phyloP scores from a whole-genome alignment of 257 asterid genomes.

The Primulina huaijiensis region DNA sequence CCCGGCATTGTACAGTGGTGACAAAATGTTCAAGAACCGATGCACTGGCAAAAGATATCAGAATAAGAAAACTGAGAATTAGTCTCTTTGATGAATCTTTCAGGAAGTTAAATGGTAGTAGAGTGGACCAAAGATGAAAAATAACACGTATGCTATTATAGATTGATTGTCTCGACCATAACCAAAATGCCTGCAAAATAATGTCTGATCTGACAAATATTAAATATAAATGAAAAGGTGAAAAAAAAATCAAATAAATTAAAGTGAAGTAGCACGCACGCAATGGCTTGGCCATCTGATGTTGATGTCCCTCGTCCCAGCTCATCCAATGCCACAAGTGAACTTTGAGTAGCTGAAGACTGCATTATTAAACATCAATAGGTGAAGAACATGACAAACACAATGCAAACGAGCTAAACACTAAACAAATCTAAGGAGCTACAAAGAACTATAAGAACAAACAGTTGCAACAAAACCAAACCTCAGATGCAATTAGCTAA shows the following conservation, averaged over 20 bases:
- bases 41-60: conserved; percentile 53
- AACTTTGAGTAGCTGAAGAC: conserved; percentile 72
- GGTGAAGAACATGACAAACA: conserved; percentile 18
- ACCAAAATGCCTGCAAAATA: neutral
- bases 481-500: conserved; percentile 10
- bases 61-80: conserved; percentile 18
- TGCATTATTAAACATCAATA: conserved; percentile 34
- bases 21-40: conserved; percentile 94
- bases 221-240: conserved; percentile 3
- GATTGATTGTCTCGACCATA: too few species aligned
- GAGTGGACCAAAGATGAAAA: too few species aligned
- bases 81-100: neutral
- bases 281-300: conserved; percentile 98
- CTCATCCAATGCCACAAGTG: conserved; percentile 93
- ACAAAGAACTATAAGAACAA: neutral
- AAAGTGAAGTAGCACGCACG: conserved; percentile 55
- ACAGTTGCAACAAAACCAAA: conserved; percentile 21
- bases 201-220: neutral
- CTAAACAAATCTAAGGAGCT: neutral
- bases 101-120: neutral
- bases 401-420: conserved; percentile 4
- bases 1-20: conserved; percentile 74
- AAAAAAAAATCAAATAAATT: neutral
- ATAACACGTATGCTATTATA: neutral
- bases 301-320: conserved; percentile 98